These are phyloP conservation scores for Myxozyma kluyveri DNA, from an alignment of 805 yeast genomes.

Conservation along the genomic window DNA sequence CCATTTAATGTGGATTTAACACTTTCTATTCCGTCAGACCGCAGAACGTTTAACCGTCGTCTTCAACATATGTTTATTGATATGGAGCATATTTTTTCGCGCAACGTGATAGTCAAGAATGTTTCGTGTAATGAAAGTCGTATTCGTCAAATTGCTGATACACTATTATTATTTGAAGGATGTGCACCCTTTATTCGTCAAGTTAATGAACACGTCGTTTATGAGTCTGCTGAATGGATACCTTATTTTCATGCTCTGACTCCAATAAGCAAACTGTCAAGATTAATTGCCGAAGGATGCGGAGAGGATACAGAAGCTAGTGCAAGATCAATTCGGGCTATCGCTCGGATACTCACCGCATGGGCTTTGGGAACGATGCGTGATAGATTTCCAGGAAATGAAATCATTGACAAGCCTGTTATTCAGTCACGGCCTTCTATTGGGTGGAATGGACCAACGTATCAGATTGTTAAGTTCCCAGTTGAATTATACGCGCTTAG, in stretches of 20 bases:
- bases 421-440: slow-evolving; percentile 30
- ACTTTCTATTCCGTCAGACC: slow-evolving; percentile 34
- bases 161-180: slow-evolving; percentile 71
- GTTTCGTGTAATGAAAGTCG: slow-evolving; percentile 48
- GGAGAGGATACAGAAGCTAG: slow-evolving; percentile 19
- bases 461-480: slow-evolving; percentile 41
- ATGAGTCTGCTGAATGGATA: slow-evolving; percentile 81
- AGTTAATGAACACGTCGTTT: slow-evolving; percentile 78
- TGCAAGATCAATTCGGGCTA: slow-evolving; percentile 28
- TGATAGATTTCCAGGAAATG: slow-evolving; percentile 28
- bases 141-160: slow-evolving; percentile 60
- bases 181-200: slow-evolving; percentile 73
- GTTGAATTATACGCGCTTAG: slow-evolving; percentile 55
- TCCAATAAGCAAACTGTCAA: slow-evolving; percentile 55
- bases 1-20: slow-evolving; percentile 44
- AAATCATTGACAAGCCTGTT: slow-evolving; percentile 29
- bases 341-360: slow-evolving; percentile 30
- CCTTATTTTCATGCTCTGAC: slow-evolving; percentile 66
- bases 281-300: slow-evolving; percentile 39
- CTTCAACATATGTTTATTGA: slow-evolving; percentile 80
- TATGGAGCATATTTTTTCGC: slow-evolving; percentile 68
- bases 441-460: slow-evolving; percentile 32
- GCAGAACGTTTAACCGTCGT: slow-evolving; percentile 58
- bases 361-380: slow-evolving; percentile 35
- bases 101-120: slow-evolving; percentile 56